A percentile compares a stretch with the other conserved stretches of the same genome.
Evolutionary conservation across 148 eudicot species (phyloP).

Genomic region (Nyssa sinensis): DNA sequence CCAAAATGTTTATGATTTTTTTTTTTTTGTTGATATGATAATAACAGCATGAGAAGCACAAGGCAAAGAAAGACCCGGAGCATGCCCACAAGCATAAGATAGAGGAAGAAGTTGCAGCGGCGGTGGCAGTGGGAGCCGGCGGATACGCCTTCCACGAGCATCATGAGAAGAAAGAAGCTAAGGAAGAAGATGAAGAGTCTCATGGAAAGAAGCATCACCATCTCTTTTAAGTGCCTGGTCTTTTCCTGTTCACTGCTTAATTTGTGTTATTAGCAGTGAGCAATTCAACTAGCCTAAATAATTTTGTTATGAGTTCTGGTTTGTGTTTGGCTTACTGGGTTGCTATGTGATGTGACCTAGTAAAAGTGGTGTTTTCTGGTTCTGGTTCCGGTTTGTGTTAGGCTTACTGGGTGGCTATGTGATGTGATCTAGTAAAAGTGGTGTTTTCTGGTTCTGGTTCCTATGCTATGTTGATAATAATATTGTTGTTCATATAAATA

Average conservation of each 20-base stretch:
- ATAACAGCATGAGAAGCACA: slow-evolving; percentile 53
- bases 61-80: slow-evolving; percentile 60
- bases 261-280: background rate
- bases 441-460: too few species aligned
- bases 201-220: slow-evolving; percentile 48
- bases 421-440: too few species aligned
- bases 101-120: slow-evolving; percentile 48
- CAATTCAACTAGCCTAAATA: too few species aligned
- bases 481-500: too few species aligned
- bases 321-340: background rate
- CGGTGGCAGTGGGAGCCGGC: slow-evolving; percentile 48
- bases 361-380: too few species aligned
- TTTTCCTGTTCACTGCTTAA: background rate
- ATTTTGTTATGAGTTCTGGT: background rate
- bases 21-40: background rate
- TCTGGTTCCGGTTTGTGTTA: too few species aligned
- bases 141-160: slow-evolving; percentile 56
- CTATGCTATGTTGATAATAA: too few species aligned
- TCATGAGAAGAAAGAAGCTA: slow-evolving; percentile 59
- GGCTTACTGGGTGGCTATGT: too few species aligned
- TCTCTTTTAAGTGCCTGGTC: slow-evolving; percentile 19
- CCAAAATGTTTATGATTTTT: too few species aligned
- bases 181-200: slow-evolving; percentile 35
- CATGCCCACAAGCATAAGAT: slow-evolving; percentile 56
- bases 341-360: background rate